Evolutionary conservation across 495 filamentous ascomycete genomes (phyloP).

Genomic region (Podospora pseudoanserina): DNA sequence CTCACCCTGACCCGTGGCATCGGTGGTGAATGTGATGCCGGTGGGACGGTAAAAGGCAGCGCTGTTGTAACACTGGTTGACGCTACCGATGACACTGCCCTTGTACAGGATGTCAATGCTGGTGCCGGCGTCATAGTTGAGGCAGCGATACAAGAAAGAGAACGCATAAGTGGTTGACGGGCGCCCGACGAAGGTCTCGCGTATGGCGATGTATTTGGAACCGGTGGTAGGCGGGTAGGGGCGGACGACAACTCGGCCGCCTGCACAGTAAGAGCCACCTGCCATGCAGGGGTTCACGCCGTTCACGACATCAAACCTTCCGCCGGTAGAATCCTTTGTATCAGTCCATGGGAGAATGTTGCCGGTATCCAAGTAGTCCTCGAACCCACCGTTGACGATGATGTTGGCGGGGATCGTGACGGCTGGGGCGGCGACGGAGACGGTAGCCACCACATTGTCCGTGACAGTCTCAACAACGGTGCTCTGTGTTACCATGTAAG

Average conservation of each 20-base stretch:
- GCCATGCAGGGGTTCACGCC: slow-evolving; percentile 19
- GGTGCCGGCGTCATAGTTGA: slow-evolving; percentile 22
- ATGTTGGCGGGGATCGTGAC: slow-evolving; percentile 15
- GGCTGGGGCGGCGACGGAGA: slow-evolving; percentile 9
- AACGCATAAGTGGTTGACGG: slow-evolving; percentile 21
- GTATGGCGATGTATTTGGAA: slow-evolving; percentile 8
- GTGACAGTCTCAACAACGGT: slow-evolving; percentile 16
- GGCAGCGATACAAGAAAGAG: slow-evolving; percentile 24
- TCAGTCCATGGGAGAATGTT: slow-evolving; percentile 21
- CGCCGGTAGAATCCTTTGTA: slow-evolving; percentile 11
- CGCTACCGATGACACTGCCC: slow-evolving; percentile 7
- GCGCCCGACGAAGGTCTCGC: slow-evolving; percentile 17
- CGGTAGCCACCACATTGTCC: slow-evolving; percentile 13
- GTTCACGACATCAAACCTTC: slow-evolving; percentile 16
- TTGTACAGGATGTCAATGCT: slow-evolving; percentile 14
- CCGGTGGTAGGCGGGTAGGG: slow-evolving; percentile 14
- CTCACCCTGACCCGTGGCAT: slow-evolving; percentile 17
- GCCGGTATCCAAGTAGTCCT: slow-evolving; percentile 16
- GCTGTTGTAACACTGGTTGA: background rate
- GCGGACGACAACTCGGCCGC: slow-evolving; percentile 22
- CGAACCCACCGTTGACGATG: slow-evolving; percentile 18
- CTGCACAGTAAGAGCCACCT: slow-evolving; percentile 11
- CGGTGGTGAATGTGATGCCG: slow-evolving; percentile 22
- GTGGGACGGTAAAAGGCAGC: slow-evolving; percentile 13
- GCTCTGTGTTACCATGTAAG: slow-evolving; percentile 8